Percentiles rank a stretch among this genome's conserved stretches.
phyloP scores from a whole-genome alignment of 1,139 yeast species.

The Saccharomyces pastorianus region DNA sequence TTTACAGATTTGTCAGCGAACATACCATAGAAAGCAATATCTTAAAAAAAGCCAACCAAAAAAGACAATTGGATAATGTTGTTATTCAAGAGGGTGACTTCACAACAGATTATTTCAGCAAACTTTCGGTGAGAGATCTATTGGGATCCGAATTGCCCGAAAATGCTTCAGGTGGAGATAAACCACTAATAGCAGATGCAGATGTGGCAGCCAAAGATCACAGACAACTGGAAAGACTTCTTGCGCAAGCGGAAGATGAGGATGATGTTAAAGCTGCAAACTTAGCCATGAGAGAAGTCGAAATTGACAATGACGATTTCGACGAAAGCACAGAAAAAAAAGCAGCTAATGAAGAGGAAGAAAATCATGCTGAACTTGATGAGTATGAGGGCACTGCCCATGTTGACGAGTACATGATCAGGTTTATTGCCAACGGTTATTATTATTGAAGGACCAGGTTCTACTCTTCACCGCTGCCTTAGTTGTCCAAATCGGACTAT shows the following conservation, averaged over 20 bases:
- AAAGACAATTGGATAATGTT: slow-evolving; percentile 87
- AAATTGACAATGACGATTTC: slow-evolving; percentile 78
- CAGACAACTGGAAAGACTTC: slow-evolving; percentile 50
- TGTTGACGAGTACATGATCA: slow-evolving; percentile 92
- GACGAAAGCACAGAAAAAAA: slow-evolving; percentile 34
- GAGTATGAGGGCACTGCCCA: slow-evolving; percentile 80
- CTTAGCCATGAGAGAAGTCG: slow-evolving; percentile 81
- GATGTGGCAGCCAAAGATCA: slow-evolving; percentile 25
- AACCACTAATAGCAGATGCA: slow-evolving; percentile 32
- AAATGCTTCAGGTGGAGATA: slow-evolving; percentile 21
- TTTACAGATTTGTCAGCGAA: slow-evolving; percentile 91
- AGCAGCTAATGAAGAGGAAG: slow-evolving; percentile 20
- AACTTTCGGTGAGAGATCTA: slow-evolving; percentile 80
- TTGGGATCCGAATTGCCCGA: slow-evolving; percentile 46
- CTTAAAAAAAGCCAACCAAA: slow-evolving; percentile 88
- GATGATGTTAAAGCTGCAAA: slow-evolving; percentile 92
- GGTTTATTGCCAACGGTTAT: slow-evolving; percentile 77
- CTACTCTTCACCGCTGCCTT: not conserved
- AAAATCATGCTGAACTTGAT: slow-evolving; percentile 26
- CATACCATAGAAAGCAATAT: slow-evolving; percentile 95
- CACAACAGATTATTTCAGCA: slow-evolving; percentile 91
- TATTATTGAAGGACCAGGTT: slow-evolving; percentile 34
- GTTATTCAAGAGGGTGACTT: slow-evolving; percentile 98
- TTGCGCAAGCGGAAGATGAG: slow-evolving; percentile 93
- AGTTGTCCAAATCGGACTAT: not conserved